Base-by-base conservation (phyloP, 1,139 yeast species). In the Geotrichum siamense region DNA sequence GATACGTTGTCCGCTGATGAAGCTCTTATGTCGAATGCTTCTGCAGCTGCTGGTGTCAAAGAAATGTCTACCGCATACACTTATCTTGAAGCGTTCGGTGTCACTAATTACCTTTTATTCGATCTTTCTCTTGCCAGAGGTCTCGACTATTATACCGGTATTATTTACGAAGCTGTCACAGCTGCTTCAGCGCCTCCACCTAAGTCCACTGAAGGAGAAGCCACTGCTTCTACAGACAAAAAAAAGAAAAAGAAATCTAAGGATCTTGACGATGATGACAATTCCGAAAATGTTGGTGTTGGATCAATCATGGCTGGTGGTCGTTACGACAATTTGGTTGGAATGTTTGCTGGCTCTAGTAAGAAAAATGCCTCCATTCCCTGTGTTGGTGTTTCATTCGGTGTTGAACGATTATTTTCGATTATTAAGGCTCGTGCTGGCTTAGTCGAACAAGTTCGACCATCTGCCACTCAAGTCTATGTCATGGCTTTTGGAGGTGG, bases 281-380 rank as follows among this genome's bases (percentile, higher is more conserved):
- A 95, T 44, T 83, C 94, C 42, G 97, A 86, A 53, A 86, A 83
- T 57, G 97, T 91, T 41, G 98, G 98, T 56, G 96, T 91, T 42
- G 98, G 98, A 23, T 89, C 97, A 6, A 86, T 91, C 56, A 95
- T 96, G 46, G 98, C 96, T 37, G 98, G 98, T 68, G 98, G 98
- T 54, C 84, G 98, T 65, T 91, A 91, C 65, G 98, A 91, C 64
- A 82, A 83, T 56, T 75, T 91, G 51, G 97, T 91, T 27, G 96
- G 96, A 54, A 91, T 91, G 97, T 91, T 91, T 65, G 81, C 96
- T 51, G 74, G 74, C 49, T 74, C 79, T 9, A 60, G 65, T 40
- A 86, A 87, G 67, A 78, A 79, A 63, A 71, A 75, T 38, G 72
- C 72, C 21, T 82, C 91, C 22, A 87, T 91, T 58, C 98, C 98